phyloP scores from a whole-genome alignment of 169 alveolate genomes.

The Plasmodium fragile region DNA sequence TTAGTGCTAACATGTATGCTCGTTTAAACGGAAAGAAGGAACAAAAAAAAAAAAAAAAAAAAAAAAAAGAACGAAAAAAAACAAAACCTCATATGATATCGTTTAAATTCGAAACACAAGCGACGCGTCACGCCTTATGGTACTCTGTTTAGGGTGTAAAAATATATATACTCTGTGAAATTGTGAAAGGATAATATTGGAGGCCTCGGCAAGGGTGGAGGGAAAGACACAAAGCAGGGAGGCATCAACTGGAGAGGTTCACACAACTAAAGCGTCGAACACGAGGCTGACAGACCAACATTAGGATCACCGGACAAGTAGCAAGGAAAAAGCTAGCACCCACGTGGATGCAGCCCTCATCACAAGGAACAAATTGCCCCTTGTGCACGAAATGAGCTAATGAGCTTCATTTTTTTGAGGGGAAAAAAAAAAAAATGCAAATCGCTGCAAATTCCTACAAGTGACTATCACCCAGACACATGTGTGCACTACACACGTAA shows the following conservation, averaged over 20 bases:
- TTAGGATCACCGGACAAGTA: background rate
- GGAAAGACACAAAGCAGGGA: background rate
- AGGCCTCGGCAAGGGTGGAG: constrained; percentile 5
- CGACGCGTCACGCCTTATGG: background rate
- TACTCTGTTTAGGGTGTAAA: background rate
- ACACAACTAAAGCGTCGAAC: background rate
- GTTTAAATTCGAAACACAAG: background rate
- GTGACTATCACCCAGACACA: background rate
- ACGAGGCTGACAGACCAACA: background rate
- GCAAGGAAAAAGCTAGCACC: background rate
- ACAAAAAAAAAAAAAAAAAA: background rate
- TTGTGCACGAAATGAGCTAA: background rate
- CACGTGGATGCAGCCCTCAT: background rate
- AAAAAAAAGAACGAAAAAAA: background rate
- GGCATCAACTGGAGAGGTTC: background rate
- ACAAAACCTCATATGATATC: background rate
- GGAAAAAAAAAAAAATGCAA: background rate
- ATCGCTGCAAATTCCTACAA: background rate
- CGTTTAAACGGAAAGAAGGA: background rate
- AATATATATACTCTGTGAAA: constrained; percentile 2
- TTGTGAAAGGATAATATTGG: constrained; percentile 19
- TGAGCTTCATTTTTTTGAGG: background rate
- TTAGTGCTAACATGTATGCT: constrained; percentile 2
- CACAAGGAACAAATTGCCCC: background rate
- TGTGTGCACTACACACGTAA: no score